A percentile compares a stretch with the other conserved stretches of the same genome.
Evolutionary conservation across 73 alveolate species (phyloP).

Genomic region (Paramecium biaurelia): DNA sequence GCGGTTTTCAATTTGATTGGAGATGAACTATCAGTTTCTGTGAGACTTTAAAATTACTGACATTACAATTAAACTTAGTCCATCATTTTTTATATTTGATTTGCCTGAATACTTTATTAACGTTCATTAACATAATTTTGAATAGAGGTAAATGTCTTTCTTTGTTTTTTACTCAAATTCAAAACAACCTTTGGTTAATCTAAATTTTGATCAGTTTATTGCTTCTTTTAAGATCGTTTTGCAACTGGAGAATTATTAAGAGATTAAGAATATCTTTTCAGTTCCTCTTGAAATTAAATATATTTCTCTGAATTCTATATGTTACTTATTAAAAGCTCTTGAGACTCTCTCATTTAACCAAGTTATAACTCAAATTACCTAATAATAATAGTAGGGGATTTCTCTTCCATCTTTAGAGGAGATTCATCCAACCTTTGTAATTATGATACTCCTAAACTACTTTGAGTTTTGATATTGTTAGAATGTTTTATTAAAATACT

Average conservation of each 20-base stretch:
- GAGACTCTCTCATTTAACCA: not conserved
- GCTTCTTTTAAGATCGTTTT: not conserved
- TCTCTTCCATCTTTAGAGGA: not conserved
- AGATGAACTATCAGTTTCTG: slow-evolving; percentile 29
- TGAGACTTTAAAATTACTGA: not conserved
- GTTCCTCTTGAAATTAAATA: not conserved
- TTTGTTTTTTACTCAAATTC: not conserved
- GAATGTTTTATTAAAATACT: not conserved
- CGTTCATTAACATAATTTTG: not conserved
- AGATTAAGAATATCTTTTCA: not conserved
- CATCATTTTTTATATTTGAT: not conserved
- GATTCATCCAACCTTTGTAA: not conserved
- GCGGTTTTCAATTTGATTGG: not conserved
- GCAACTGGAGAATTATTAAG: not conserved
- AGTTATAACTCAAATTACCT: not conserved
- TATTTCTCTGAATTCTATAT: not conserved
- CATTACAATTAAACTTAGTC: not conserved
- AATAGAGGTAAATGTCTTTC: not conserved
- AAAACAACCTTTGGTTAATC: not conserved
- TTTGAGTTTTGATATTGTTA: not conserved
- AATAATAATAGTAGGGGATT: not conserved
- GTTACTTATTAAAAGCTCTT: not conserved
- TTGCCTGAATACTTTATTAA: not conserved
- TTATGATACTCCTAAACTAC: not conserved
- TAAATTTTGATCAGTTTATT: not conserved